A percentile compares a stretch with the other conserved stretches of the same genome.
These are phyloP conservation scores for Melampsora larici-populina DNA, from an alignment of 1,284 basidiomycete species.

Conservation along the genomic window DNA sequence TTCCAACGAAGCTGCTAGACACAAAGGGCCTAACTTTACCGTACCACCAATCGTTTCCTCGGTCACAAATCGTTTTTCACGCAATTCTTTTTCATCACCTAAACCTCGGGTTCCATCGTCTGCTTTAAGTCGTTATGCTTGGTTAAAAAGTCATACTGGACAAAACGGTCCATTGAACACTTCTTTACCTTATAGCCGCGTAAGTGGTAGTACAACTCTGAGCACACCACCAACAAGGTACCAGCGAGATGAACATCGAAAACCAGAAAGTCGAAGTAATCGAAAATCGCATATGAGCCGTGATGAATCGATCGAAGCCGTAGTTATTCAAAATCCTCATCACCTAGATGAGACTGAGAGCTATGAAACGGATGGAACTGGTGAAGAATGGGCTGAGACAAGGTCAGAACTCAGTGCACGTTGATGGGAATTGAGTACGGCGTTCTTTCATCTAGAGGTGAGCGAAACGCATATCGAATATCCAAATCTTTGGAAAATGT, in stretches of 20 bases:
- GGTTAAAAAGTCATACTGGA: constrained; percentile 27
- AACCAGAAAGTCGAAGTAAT: constrained; percentile 8
- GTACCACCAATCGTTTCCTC: constrained; percentile 3
- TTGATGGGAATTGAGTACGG: not conserved
- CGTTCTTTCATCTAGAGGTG: too few relatives aligned
- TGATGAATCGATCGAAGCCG: constrained; percentile 2
- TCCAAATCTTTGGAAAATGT: too few relatives aligned
- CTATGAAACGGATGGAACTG: constrained; percentile 11
- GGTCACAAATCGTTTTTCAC: constrained; percentile 14
- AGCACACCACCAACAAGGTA: constrained; percentile 8
- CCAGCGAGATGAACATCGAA: constrained; percentile 13
- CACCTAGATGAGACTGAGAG: not conserved
- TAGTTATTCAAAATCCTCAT: not conserved
- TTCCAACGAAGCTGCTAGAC: constrained; percentile 4
- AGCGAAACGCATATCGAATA: too few relatives aligned
- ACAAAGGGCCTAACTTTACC: not conserved
- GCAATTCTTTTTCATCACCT: not conserved
- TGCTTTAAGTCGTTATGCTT: constrained; percentile 39
- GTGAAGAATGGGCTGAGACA: constrained; percentile 42
- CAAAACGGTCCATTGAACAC: constrained; percentile 15
- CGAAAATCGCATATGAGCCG: not conserved
- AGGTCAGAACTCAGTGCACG: constrained; percentile 27
- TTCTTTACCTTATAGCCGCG: constrained; percentile 12
- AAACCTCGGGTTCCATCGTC: constrained; percentile 18
- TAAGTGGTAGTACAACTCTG: not conserved